Evolutionary conservation across 345 rosid genomes (phyloP).

Genomic region (Boechera retrofracta): DNA sequence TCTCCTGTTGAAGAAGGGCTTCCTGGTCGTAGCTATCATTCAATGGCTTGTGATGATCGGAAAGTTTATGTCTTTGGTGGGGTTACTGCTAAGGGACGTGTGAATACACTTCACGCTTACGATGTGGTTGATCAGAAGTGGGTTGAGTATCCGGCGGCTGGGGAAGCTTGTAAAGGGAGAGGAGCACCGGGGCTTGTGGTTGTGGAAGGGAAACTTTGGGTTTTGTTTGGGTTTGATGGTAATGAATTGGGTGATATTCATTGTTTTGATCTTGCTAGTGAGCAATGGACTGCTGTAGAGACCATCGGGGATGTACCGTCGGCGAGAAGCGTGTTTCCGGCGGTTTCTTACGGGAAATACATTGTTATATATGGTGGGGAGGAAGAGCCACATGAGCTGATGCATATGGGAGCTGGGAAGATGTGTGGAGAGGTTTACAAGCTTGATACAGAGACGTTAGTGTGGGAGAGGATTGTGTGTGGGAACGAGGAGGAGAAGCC

Average conservation of each 20-base stretch:
- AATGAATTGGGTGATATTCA: constrained; percentile 43
- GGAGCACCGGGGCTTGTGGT: constrained; percentile 49
- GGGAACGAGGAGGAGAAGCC: constrained; percentile 29
- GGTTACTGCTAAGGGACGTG: constrained; percentile 37
- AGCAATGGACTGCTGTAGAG: constrained; percentile 33
- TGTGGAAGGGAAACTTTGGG: constrained; percentile 39
- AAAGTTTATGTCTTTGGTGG: constrained; percentile 48
- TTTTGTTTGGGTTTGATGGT: constrained; percentile 45
- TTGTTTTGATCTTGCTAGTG: constrained; percentile 29
- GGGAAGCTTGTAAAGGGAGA: constrained; percentile 44
- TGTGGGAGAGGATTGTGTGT: constrained; percentile 41
- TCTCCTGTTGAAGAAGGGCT: constrained; percentile 37
- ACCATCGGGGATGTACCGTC: constrained; percentile 37
- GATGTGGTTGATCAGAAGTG: constrained; percentile 43
- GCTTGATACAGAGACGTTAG: constrained; percentile 44
- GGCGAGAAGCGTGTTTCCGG: constrained; percentile 43
- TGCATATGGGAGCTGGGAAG: constrained; percentile 50
- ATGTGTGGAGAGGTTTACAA: constrained; percentile 31
- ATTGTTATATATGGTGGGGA: constrained; percentile 47
- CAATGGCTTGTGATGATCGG: constrained; percentile 36
- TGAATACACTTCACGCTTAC: constrained; percentile 37
- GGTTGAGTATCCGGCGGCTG: constrained; percentile 44
- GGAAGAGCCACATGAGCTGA: constrained; percentile 44
- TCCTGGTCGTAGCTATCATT: constrained; percentile 46
- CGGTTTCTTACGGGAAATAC: constrained; percentile 30